Conservation (phyloP, 805 yeast genomes). For the Yarrowia porcina region DNA sequence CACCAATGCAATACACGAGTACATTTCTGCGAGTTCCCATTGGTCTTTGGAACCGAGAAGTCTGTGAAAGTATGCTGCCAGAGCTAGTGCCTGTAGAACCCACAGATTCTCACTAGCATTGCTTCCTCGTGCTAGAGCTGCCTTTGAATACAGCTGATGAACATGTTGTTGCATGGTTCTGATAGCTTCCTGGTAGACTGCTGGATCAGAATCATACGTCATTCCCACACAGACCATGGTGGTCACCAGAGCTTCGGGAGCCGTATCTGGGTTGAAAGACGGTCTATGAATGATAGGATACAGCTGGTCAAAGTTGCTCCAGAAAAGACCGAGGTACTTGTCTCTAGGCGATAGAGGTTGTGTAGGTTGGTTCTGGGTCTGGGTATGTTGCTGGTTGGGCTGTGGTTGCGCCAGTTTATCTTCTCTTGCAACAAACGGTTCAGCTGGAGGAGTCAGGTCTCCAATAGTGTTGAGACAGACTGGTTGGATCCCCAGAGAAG, state of each 20-base stretch:
- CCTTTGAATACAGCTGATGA: slow-evolving; percentile 4
- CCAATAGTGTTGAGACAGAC: slow-evolving; percentile 10
- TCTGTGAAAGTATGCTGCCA: slow-evolving; percentile 35
- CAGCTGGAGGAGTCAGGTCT: slow-evolving; percentile 17
- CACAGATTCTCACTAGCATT: slow-evolving; percentile 32
- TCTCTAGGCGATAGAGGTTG: not conserved
- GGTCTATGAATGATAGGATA: slow-evolving; percentile 45
- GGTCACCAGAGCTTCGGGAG: slow-evolving; percentile 32
- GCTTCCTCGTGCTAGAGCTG: not conserved
- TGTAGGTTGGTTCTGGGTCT: not conserved
- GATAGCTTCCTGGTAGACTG: slow-evolving; percentile 33
- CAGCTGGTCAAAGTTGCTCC: slow-evolving; percentile 41
- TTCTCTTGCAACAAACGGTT: slow-evolving; percentile 10
- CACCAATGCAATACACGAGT: slow-evolving; percentile 24
- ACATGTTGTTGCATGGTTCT: slow-evolving; percentile 29
- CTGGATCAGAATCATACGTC: slow-evolving; percentile 34
- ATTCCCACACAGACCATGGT: slow-evolving; percentile 38
- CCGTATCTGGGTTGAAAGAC: slow-evolving; percentile 35
- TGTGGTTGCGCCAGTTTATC: not conserved
- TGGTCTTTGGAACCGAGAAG: slow-evolving; percentile 36
- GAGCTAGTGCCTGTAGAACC: slow-evolving; percentile 36
- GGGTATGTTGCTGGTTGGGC: not conserved
- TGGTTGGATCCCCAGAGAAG: not conserved
- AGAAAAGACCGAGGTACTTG: slow-evolving; percentile 37
- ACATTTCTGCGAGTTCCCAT: slow-evolving; percentile 35